Evolutionary conservation across 768 basidiomycete genomes (phyloP).

Genomic region (Agrocybe praecox): DNA sequence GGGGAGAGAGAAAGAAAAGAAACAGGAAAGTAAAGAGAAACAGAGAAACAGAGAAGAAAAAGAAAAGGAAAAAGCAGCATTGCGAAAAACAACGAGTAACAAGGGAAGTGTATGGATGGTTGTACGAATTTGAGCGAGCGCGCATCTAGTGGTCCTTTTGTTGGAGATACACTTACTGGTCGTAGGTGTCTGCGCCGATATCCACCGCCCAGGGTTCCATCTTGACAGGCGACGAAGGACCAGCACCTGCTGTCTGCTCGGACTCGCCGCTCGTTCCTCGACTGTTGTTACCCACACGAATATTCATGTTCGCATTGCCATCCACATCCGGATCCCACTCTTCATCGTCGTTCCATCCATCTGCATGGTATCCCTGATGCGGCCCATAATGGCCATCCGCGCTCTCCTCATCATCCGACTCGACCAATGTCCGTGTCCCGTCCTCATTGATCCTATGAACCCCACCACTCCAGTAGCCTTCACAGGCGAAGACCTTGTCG

Average conservation of each 20-base stretch:
- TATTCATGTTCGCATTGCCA: conserved; percentile 74
- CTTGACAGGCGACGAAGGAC: conserved; percentile 9
- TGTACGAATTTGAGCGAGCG: conserved; percentile 84
- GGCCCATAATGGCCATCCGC: conserved; percentile 44
- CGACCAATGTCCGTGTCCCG: conserved; percentile 17
- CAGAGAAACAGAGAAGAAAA: too few relatives aligned
- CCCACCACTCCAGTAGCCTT: conserved; percentile 39
- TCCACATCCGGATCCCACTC: conserved; percentile 72
- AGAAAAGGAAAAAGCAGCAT: conserved; percentile 3
- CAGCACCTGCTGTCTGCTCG: conserved; percentile 15
- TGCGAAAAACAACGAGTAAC: conserved; percentile 9
- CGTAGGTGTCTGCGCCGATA: conserved; percentile 68
- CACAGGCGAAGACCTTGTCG: conserved; percentile 48
- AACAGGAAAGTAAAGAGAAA: too few relatives aligned
- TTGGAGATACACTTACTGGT: conserved; percentile 57
- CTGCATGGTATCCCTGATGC: conserved; percentile 45
- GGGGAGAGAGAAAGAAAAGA: too few relatives aligned
- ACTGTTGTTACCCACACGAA: conserved; percentile 59
- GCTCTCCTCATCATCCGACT: conserved; percentile 15
- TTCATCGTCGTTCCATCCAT: conserved; percentile 81
- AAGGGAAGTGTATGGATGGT: conserved; percentile 35
- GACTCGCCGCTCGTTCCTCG: conserved; percentile 46
- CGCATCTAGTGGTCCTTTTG: conserved; percentile 51
- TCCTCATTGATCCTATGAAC: conserved; percentile 26
- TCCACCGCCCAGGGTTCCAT: conserved; percentile 78